Conservation (phyloP, 1,284 basidiomycete species). For the Golubevia pallescens region DNA sequence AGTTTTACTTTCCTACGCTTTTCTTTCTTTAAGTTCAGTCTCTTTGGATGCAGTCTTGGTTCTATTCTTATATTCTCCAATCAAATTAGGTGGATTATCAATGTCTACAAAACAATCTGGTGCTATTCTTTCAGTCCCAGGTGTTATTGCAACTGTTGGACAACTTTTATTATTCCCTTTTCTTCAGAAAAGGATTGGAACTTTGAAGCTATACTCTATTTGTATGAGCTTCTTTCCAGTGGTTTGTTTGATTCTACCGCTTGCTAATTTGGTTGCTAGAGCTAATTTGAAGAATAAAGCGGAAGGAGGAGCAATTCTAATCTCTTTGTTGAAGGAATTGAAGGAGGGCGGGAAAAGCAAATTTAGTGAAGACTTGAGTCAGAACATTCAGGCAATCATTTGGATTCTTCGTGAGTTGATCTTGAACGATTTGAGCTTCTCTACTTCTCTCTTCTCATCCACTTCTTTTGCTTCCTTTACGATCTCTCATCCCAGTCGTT, state of each 20-base stretch:
- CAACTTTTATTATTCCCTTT: constrained; percentile 35
- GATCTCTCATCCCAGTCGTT: too few species aligned
- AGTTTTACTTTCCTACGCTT: constrained; percentile 40
- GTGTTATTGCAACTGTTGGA: constrained; percentile 19
- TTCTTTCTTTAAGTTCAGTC: constrained; percentile 38
- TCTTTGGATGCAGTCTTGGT: constrained; percentile 36
- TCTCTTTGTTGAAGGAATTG: too few species aligned
- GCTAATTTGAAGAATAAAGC: too few species aligned
- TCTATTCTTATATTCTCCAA: constrained; percentile 31
- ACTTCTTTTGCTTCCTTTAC: too few species aligned
- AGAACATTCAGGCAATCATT: too few species aligned
- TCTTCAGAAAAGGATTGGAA: constrained; percentile 21
- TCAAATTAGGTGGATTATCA: constrained; percentile 27
- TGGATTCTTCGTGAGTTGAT: too few species aligned
- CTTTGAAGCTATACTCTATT: constrained; percentile 16
- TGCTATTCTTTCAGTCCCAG: constrained; percentile 23
- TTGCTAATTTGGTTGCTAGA: constrained; percentile 24
- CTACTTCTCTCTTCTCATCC: too few species aligned
- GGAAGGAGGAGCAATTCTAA: too few species aligned
- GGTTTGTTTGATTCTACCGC: constrained; percentile 21
- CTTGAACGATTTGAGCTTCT: too few species aligned
- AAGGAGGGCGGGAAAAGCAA: too few species aligned
- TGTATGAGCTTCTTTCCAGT: constrained; percentile 22
- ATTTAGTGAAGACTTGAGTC: too few species aligned
- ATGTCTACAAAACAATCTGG: too few species aligned